Evolutionary conservation across 768 basidiomycete species (phyloP), one percentile per base, ranked within the genome.

Genomic region (Kwoniella dejecticola): DNA sequence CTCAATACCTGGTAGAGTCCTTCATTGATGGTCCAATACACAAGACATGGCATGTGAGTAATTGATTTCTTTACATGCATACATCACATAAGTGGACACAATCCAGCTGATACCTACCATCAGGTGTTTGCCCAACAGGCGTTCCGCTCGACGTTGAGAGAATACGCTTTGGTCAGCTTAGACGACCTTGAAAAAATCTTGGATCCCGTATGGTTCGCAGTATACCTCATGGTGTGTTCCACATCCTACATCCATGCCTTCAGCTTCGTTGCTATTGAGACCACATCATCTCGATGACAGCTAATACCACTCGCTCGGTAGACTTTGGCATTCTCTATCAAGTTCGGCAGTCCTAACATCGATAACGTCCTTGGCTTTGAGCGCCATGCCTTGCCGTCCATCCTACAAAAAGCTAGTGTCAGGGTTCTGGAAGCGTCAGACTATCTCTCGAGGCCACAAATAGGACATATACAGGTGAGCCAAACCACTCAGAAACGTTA

Each of bases 381-480:
- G 11, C 17, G 41, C 15, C 8, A 26, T 1, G 19, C 45, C 17
- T 48, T 65, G 1, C 58, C 59, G 2, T 15, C 24, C 10, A 33
- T 27, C 12, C 26, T 62, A 2, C 54, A 66, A n/a, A n/a, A 52
- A n/a, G 60, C 60, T 5, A 66, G 64, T 44, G 23, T 62, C 8
- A 36, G 12, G 6, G 56, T 60, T 26, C 38, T 62, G 7, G 48
- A 49, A 6, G 42, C 21, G 3, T 44, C 64, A 17, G 44, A 66
- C 24, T 57, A 58, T 33, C 33, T 57, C 10, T 24, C 30, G n/a
- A 29, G 36, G 3, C 64, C 64, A 4, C 64, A 66, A 36, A 46
- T 66, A 6, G 26, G 60, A 10, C 64, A 66, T 40, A 62, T 66
- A 5, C 64, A 66, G 30, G 64, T 66, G 27, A 58, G 44, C 48